Conservation (phyloP, 2,329 filamentous ascomycete species). For the Trichoderma lentiforme region DNA sequence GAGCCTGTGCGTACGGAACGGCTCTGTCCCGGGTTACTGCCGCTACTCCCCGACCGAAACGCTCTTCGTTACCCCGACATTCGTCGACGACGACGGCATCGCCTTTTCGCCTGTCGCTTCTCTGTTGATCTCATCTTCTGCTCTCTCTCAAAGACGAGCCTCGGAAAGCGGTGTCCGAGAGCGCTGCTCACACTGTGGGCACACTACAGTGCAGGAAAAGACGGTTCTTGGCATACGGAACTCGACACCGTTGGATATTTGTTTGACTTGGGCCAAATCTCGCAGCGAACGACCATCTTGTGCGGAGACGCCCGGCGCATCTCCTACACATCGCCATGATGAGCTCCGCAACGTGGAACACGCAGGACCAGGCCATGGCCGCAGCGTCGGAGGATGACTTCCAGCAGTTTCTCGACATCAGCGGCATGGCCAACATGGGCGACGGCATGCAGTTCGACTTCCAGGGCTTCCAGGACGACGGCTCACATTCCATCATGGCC, state of each 20-base stretch:
- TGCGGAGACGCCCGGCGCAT: not conserved
- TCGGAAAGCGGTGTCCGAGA: not conserved
- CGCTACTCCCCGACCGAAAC: conserved; percentile 9
- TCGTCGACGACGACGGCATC: not conserved
- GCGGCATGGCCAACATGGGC: conserved; percentile 49
- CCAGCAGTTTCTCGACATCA: conserved; percentile 62
- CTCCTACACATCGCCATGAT: conserved; percentile 40
- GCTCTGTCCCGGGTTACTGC: conserved; percentile 3
- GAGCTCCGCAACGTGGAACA: conserved; percentile 53
- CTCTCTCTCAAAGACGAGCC: not conserved
- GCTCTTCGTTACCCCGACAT: not conserved
- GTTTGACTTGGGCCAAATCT: not conserved
- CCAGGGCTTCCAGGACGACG: conserved; percentile 47
- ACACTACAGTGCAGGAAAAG: not conserved
- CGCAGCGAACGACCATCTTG: not conserved
- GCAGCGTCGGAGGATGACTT: conserved; percentile 57
- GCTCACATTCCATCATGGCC: conserved; percentile 33
- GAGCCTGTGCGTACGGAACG: not conserved
- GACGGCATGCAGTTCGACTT: conserved; percentile 61
- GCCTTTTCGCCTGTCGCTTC: not conserved
- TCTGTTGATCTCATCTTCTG: not conserved
- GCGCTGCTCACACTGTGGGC: not conserved
- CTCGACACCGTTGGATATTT: not conserved
- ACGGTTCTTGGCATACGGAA: not conserved
- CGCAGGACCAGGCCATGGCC: conserved; percentile 54